phyloP scores from a whole-genome alignment of 176 grass and related monocot genomes.

The Saccharum officinarum region DNA sequence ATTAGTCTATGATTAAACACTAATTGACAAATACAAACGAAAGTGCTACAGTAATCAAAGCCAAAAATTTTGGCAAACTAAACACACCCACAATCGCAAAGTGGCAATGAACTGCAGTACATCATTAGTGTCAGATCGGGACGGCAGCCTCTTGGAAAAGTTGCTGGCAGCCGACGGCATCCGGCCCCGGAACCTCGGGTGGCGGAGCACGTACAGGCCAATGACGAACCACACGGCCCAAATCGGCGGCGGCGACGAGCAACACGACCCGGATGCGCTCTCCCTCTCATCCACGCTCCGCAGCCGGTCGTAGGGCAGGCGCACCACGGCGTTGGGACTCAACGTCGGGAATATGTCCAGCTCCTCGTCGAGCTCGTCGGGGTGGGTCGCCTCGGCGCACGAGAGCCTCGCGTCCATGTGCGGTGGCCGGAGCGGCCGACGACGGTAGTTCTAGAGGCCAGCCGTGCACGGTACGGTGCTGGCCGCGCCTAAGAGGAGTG shows the following conservation, averaged over 20 bases:
- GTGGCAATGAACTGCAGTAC: background rate
- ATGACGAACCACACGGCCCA: no score
- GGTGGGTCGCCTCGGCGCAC: conserved; percentile 47
- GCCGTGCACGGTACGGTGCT: background rate
- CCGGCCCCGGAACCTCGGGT: conserved; percentile 68
- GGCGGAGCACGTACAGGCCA: conserved; percentile 59
- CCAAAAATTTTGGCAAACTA: no score
- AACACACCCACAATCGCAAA: background rate
- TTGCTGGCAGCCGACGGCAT: conserved; percentile 59
- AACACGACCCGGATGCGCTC: conserved; percentile 23
- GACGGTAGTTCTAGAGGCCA: conserved; percentile 58
- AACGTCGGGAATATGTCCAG: conserved; percentile 81
- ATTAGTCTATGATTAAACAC: no score
- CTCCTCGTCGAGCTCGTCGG: conserved; percentile 82
- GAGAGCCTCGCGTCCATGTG: conserved; percentile 68
- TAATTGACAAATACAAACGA: no score
- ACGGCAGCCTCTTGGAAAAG: conserved; percentile 82
- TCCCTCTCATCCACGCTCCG: conserved; percentile 43
- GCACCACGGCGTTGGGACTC: conserved; percentile 49
- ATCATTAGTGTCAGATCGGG: conserved; percentile 45
- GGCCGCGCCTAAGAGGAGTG: no score
- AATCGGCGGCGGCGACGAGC: no score
- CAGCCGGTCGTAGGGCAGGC: conserved; percentile 76
- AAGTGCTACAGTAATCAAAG: no score
- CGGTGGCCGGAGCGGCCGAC: conserved; percentile 43